A percentile compares a stretch with the other conserved stretches of the same genome.
These are phyloP conservation scores for Phytopythium delawarense DNA, from an alignment of 352 stramenopile species.

Conservation along the genomic window DNA sequence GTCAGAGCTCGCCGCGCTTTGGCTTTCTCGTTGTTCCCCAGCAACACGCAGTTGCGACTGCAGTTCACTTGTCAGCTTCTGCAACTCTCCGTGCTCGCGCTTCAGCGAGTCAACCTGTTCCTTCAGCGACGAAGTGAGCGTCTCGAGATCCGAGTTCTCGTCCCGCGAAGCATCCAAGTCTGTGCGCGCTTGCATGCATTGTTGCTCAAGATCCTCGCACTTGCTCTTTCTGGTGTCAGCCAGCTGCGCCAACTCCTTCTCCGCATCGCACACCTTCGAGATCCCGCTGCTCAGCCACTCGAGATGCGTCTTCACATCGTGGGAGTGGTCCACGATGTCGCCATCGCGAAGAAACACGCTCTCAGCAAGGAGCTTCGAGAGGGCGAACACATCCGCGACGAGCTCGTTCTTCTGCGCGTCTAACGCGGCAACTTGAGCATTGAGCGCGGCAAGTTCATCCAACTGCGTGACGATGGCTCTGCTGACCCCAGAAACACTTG, in stretches of 20 bases:
- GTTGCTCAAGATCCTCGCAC: conserved; percentile 13
- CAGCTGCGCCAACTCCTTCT: conserved; percentile 10
- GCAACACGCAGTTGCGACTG: conserved; percentile 15
- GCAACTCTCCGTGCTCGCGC: conserved; percentile 15
- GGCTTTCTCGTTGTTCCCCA: conserved; percentile 17
- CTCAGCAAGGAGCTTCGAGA: neutral
- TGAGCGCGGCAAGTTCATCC: neutral
- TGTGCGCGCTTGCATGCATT: conserved; percentile 9
- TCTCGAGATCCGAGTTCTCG: conserved; percentile 18
- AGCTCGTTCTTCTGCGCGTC: neutral
- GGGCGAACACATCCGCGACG: neutral
- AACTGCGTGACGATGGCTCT: neutral
- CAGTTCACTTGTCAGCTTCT: conserved; percentile 11
- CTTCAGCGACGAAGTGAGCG: conserved; percentile 15
- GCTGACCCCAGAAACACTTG: neutral
- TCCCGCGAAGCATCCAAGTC: conserved; percentile 13
- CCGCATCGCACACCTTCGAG: neutral
- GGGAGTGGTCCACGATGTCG: neutral
- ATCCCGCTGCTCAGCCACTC: neutral
- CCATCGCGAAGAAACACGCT: neutral
- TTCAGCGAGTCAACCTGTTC: conserved; percentile 18
- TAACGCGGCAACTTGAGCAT: neutral
- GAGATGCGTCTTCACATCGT: neutral
- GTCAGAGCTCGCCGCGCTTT: conserved; percentile 21
- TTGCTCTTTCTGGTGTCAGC: conserved; percentile 8